phyloP scores from a whole-genome alignment of 2,329 filamentous ascomycete species.

The Magnaporthiopsis incrustans region DNA sequence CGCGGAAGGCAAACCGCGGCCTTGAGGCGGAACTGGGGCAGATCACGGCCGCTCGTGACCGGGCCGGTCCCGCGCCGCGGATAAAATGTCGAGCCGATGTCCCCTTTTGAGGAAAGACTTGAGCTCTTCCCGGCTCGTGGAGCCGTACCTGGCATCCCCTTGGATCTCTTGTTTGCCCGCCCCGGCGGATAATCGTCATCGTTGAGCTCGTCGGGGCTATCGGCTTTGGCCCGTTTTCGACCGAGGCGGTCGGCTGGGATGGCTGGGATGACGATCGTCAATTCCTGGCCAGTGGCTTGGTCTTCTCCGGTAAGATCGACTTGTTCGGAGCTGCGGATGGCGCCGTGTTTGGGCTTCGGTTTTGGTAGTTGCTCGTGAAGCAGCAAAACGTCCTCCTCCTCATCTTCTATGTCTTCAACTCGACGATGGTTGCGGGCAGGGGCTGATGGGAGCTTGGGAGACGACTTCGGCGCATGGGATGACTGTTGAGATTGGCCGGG shows the following conservation, averaged over 20 bases:
- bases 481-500: background rate
- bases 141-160: background rate
- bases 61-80: too few species aligned
- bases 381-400: background rate
- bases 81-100: background rate
- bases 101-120: conserved; percentile 1
- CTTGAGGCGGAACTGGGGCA: background rate
- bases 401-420: background rate
- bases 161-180: background rate
- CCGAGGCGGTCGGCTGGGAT: too few species aligned
- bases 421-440: background rate
- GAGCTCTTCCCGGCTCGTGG: background rate
- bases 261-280: background rate
- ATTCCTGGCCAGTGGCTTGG: background rate
- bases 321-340: background rate
- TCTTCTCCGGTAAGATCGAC: conserved; percentile 2
- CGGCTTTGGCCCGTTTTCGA: background rate
- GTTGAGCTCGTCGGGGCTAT: background rate
- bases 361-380: background rate
- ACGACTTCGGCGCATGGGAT: background rate
- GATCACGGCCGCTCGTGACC: background rate
- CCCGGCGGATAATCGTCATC: background rate
- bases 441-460: too few species aligned
- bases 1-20: background rate
- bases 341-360: background rate